Base-by-base conservation (phyloP, 345 rosid species). In the Xanthoceras sorbifolium region DNA sequence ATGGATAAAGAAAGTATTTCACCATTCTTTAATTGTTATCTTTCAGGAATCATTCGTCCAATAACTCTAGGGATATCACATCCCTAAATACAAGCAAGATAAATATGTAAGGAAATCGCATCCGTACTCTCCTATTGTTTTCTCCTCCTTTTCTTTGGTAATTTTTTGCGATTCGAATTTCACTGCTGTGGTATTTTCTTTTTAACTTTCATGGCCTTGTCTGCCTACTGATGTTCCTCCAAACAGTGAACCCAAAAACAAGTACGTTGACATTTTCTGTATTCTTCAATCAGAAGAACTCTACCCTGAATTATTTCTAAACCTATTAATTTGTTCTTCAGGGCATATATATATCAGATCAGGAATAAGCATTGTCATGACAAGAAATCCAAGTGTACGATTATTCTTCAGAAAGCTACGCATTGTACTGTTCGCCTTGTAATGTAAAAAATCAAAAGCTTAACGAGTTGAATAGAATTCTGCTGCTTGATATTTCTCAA, bases 291-390 rank as follows among this genome's bases (percentile, higher is more conserved):
- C 54, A 28, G 60, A 29, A 48, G 9, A 48, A 48, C 0, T 48
- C 54, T 48, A 48, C 32, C 61, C 61, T 8, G 61, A 69, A 69
- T 69, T 29, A 48, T 48, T 69, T 29, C 61, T 69, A 28, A 69
- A 15, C 72, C n/a, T 36, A 31, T 36, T 36, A 32, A 8, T 57
- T 36, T 71, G 38, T 22, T 54, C 4, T 71, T 4, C 36, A 71
- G 75, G 64, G 34, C 31, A 10, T 32, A 5, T 11, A 2, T 15
- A 34, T 6, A 20, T 29, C n/a, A 57, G n/a, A 59, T 38, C 3
- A 7, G 32, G 55, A n/a, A 40, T 9, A 1, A 72, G 22, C 17
- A 42, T 7, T 72, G 76, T 42, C 9, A 0, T 3, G 25, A 32
- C 12, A 57, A 57, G 67, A 40, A 25, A 38, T 72, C 67, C 32